Evolutionary conservation across 2,329 filamentous ascomycete genomes (phyloP).

Genomic region (Diaporthe sp.): DNA sequence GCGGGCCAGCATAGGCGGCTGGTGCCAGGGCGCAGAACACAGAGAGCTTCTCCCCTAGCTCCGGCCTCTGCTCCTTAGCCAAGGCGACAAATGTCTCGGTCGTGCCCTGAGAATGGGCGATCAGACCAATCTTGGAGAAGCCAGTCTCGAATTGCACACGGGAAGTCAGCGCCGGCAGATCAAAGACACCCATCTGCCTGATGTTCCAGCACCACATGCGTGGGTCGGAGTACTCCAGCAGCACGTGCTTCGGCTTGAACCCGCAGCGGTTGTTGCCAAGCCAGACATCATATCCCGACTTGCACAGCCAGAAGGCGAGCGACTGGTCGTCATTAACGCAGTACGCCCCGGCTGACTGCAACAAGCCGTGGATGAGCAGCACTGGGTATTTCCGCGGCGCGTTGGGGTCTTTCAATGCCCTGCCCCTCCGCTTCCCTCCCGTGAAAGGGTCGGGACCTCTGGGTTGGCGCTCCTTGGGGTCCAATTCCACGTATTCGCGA

Average conservation of each 20-base stretch:
- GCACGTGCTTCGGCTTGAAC: conserved; percentile 81
- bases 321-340: conserved; percentile 92
- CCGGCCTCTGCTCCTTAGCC: conserved; percentile 90
- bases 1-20: conserved; percentile 88
- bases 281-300: conserved; percentile 95
- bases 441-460: conserved; percentile 76
- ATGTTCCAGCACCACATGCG: conserved; percentile 99
- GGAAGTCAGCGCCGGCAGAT: conserved; percentile 84
- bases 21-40: conserved; percentile 94
- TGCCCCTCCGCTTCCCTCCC: conserved; percentile 50
- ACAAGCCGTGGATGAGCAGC: conserved; percentile 86
- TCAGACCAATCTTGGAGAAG: conserved; percentile 84
- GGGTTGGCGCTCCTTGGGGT: conserved; percentile 63
- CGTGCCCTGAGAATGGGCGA: conserved; percentile 92
- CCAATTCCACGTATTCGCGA: conserved; percentile 72
- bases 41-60: conserved; percentile 84
- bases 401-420: conserved; percentile 53
- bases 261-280: conserved; percentile 94
- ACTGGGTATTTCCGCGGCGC: conserved; percentile 81
- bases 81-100: conserved; percentile 90
- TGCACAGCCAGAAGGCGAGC: conserved; percentile 91
- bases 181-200: conserved; percentile 91
- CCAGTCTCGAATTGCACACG: conserved; percentile 86
- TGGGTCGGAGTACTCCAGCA: conserved; percentile 81
- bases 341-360: conserved; percentile 90